phyloP scores from a whole-genome alignment of 2,329 filamentous ascomycete species.

The Nigrospora sphaerica region DNA sequence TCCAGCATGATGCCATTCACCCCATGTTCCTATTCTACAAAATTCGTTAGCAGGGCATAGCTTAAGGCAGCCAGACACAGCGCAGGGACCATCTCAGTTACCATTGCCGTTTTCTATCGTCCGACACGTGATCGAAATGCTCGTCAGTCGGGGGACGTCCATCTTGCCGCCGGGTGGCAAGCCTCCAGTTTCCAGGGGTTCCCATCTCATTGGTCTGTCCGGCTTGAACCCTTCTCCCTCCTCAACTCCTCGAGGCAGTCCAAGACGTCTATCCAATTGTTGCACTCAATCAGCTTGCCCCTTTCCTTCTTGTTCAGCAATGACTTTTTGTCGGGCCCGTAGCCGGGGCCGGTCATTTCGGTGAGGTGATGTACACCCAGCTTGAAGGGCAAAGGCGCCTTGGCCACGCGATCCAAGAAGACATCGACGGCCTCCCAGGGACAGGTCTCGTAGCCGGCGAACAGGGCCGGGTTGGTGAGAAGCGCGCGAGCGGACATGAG shows the following conservation, averaged over 20 bases:
- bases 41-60: too few relatives aligned
- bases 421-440: slow-evolving; percentile 56
- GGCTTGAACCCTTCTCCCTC: neutral
- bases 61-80: too few relatives aligned
- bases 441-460: slow-evolving; percentile 48
- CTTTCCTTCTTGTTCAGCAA: slow-evolving; percentile 53
- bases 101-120: too few relatives aligned
- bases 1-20: too few relatives aligned
- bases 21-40: too few relatives aligned
- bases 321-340: slow-evolving; percentile 42
- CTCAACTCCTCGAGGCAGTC: slow-evolving; percentile 48
- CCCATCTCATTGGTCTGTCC: too few relatives aligned
- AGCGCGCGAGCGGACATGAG: slow-evolving; percentile 66
- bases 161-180: too few relatives aligned
- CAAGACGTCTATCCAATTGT: slow-evolving; percentile 49
- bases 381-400: slow-evolving; percentile 54
- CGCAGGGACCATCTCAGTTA: too few relatives aligned
- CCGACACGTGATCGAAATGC: too few relatives aligned
- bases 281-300: slow-evolving; percentile 37
- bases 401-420: slow-evolving; percentile 53
- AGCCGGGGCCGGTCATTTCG: slow-evolving; percentile 58
- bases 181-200: too few relatives aligned
- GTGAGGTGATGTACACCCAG: slow-evolving; percentile 58
- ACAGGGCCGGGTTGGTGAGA: slow-evolving; percentile 61
- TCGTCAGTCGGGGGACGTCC: too few relatives aligned